Conservation (phyloP, 805 yeast genomes). For the Hanseniaspora jakobsenii region DNA sequence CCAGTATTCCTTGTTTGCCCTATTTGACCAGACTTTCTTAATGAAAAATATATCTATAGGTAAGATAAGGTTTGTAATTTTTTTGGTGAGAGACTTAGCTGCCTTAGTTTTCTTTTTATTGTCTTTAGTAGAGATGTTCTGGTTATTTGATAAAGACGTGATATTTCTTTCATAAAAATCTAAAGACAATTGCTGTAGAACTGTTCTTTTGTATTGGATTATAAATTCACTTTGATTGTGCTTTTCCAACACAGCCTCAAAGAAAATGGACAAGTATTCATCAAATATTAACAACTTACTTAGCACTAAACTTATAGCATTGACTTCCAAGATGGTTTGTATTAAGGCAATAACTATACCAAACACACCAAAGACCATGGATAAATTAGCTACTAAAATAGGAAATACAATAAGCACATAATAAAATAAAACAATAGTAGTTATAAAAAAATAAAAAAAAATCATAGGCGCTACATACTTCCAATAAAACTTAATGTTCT, state of each 20-base stretch:
- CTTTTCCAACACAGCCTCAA: constrained; percentile 20
- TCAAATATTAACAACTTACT: constrained; percentile 22
- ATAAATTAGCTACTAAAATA: constrained; percentile 20
- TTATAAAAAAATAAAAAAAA: constrained; percentile 20
- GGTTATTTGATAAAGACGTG: background rate
- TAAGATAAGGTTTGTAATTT: background rate
- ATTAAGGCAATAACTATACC: constrained; percentile 25
- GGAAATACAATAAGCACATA: constrained; percentile 25
- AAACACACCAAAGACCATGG: constrained; percentile 26
- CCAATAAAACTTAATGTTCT: constrained; percentile 23
- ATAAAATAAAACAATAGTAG: constrained; percentile 19
- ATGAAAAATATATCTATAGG: background rate
- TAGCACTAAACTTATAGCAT: constrained; percentile 22
- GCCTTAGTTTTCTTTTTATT: background rate
- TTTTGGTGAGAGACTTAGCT: background rate
- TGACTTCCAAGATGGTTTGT: constrained; percentile 26
- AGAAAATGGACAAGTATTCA: constrained; percentile 21
- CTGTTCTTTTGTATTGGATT: constrained; percentile 10
- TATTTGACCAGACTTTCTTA: constrained; percentile 11
- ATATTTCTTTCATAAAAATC: too few relatives aligned
- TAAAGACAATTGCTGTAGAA: background rate
- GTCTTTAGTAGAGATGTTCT: background rate
- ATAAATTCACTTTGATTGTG: constrained; percentile 19
- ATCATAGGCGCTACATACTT: constrained; percentile 22
- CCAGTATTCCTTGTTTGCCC: constrained; percentile 19